Base-by-base conservation (phyloP, 2,329 filamentous ascomycete genomes). In the Metarhizium humberi region DNA sequence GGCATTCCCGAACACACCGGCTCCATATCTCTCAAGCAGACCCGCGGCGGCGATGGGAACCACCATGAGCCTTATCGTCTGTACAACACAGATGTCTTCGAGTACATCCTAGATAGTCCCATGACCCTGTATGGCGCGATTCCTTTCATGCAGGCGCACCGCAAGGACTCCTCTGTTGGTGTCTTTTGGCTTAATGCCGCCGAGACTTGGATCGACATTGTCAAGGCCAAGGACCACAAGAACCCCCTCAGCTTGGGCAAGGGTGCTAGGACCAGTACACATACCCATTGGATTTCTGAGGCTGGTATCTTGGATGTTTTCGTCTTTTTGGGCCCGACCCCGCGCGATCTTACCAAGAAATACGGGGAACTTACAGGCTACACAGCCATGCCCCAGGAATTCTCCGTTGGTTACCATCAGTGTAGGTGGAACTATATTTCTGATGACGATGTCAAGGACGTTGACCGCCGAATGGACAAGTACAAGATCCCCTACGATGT, bases 101-200 rank as follows among this genome's bases (percentile, higher is more conserved):
- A 99, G 73, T 99, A 99, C 70, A 86, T 96, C 64, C 81, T 96
- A 64, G 89, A 97, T 71, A 97, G 91, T 71, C 92, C 94, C 0
- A 99, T 99, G 94, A 97, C 94, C 0, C 79, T 99, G 2, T 99
- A 99, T 66, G 94, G 94, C n/a, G 78, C 91, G 7, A 97, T 99
- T 63, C 94, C 94, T 2, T 89, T 97, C 67, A 95, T 99, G 90
- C 94, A 97, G 71, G 94, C 94, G 18, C 92, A 99, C 67, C 88
- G 88, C 64, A 95, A 92, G 69, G 88, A 87, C 65, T 97, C 92
- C 0, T 94, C 90, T 1, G 92, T 97, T 34, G 94, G 91, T 59
- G 86, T 99, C 14, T 96, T 99, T 72, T 99, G 94, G 94, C 80
- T 99, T 55, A 99, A 96, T 68, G 90, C 85, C 52, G 94, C 94